Conservation (phyloP, 2,329 filamentous ascomycete species). For the Sclerotinia minor region DNA sequence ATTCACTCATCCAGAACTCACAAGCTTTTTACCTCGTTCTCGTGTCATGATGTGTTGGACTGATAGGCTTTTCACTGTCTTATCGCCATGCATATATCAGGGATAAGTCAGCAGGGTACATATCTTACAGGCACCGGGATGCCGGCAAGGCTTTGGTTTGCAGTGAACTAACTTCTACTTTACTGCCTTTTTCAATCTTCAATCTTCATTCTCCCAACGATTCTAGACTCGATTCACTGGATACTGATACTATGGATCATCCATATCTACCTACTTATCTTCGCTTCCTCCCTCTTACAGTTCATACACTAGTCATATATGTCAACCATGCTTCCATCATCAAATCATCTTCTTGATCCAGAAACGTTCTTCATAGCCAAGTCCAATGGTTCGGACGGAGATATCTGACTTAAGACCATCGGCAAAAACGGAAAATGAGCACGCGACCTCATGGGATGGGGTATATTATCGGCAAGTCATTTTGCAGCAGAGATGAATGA, state of each 20-base stretch:
- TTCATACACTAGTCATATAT: too few species aligned
- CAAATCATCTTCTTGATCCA: too few species aligned
- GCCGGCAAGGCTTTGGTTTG: too few species aligned
- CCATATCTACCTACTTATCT: too few species aligned
- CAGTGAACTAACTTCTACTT: background rate
- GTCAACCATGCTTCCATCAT: too few species aligned
- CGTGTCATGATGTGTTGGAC: conserved; percentile 12
- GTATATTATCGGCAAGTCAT: too few species aligned
- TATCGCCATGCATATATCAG: conserved; percentile 19
- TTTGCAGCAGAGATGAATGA: background rate
- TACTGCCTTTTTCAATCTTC: background rate
- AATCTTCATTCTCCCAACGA: background rate
- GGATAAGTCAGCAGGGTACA: background rate
- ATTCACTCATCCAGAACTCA: background rate
- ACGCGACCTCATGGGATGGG: background rate
- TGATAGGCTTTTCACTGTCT: conserved; percentile 8
- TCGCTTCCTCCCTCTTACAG: too few species aligned
- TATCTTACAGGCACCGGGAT: background rate
- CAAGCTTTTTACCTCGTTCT: background rate
- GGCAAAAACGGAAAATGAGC: conserved; percentile 1
- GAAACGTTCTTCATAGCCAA: too few species aligned
- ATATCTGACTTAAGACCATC: too few species aligned
- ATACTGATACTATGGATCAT: too few species aligned
- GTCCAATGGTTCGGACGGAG: too few species aligned
- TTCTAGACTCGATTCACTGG: too few species aligned